phyloP scores from a whole-genome alignment of 495 filamentous ascomycete species.

The Clavariopsis aquatica region DNA sequence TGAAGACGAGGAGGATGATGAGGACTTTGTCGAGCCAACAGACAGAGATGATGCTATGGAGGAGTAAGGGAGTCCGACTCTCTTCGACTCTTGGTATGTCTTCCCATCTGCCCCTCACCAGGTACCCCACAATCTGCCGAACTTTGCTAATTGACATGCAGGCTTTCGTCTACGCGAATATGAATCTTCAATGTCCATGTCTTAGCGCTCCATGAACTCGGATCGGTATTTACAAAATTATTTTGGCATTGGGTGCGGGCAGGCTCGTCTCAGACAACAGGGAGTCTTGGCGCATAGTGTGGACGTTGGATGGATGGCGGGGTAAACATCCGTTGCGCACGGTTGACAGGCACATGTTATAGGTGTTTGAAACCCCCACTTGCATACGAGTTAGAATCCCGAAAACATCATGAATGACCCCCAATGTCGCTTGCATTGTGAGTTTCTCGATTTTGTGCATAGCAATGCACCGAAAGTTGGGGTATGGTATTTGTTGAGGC shows the following conservation, averaged over 20 bases:
- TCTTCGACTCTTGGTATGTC: slow-evolving; percentile 21
- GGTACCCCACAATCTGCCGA: neutral
- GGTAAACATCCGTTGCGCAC: slow-evolving; percentile 2
- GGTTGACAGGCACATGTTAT: neutral
- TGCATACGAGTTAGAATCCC: slow-evolving; percentile 8
- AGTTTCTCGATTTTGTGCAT: neutral
- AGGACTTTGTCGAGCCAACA: slow-evolving; percentile 44
- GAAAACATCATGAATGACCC: slow-evolving; percentile 5
- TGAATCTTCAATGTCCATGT: slow-evolving; percentile 15
- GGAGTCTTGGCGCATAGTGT: slow-evolving; percentile 30
- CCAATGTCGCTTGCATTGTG: neutral
- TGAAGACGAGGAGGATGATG: slow-evolving; percentile 44
- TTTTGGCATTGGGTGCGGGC: slow-evolving; percentile 26
- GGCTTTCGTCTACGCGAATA: slow-evolving; percentile 8
- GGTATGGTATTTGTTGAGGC: too few species aligned
- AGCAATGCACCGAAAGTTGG: too few species aligned
- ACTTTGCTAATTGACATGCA: neutral
- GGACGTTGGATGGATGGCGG: slow-evolving; percentile 19
- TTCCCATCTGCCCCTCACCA: neutral
- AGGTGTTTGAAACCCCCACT: neutral
- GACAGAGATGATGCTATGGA: slow-evolving; percentile 43
- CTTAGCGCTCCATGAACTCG: slow-evolving; percentile 6
- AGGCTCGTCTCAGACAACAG: slow-evolving; percentile 14
- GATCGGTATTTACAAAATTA: slow-evolving; percentile 18
- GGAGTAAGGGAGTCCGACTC: slow-evolving; percentile 32